Evolutionary conservation across 257 asterid genomes (phyloP), one percentile per base, ranked within the genome.

Genomic region (Ajuga chamaepitys): DNA sequence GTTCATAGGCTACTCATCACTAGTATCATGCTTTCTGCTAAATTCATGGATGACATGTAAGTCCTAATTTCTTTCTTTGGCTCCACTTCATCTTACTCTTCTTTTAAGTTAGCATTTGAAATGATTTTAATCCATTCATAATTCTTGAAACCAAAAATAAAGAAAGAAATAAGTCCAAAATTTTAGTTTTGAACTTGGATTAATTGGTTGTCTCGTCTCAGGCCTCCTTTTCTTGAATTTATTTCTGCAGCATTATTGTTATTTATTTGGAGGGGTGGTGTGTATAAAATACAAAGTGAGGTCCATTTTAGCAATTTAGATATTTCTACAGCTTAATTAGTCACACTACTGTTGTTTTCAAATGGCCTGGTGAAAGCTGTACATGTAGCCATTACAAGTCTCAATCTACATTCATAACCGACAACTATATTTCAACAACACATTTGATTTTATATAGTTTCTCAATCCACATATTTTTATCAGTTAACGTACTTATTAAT

Each of bases 41-140:
- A 89, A 67, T 87, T 89, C 91, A 71, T 85, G 95, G 97, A 89
- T 72, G 95, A 87, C 72, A 71, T 85, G 97, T 89, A 45, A 83
- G 95, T 79, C 9, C 3, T n/a, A n/a, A n/a, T 7, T 25, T 18
- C 10, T 13, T 40, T 38, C 7, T n/a, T 32, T 13, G 7, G 11
- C 32, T 22, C 37, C 37, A 1, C 7, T 30, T 30, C 4, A 16
- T 20, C 22, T 56, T 67, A 4, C 14, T n/a, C 10, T 2, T 40
- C n/a, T 10, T 0, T 32, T 28, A 2, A 5, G 34, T 28, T 28
- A 28, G 4, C 2, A 28, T 5, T 28, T 28, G 34, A 5, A 28
- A 28, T 28, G 5, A 28, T 28, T 28, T 28, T 28, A 5, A 28
- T 5, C 2, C 34, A 5, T 28, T 2, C 5, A 28, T 28, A 2